These are phyloP conservation scores for Odontarrhena argentea DNA, from an alignment of 345 rosid species.

Conservation along the genomic window DNA sequence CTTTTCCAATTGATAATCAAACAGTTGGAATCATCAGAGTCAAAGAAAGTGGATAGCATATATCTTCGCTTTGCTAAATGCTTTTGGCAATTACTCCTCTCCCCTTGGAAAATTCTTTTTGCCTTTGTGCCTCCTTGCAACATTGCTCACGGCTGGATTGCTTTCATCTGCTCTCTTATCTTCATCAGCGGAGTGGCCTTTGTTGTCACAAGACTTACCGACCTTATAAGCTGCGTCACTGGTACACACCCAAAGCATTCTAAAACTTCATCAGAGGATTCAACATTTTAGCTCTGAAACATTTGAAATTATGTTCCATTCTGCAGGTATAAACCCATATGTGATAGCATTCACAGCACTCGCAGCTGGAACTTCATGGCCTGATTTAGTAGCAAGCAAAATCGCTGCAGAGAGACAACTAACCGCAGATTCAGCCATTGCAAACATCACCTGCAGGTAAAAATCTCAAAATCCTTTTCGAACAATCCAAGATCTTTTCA, in stretches of 20 bases:
- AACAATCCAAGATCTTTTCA: slow-evolving; percentile 2
- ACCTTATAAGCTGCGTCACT: slow-evolving; percentile 89
- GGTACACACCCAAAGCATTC: slow-evolving; percentile 49
- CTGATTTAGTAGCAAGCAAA: slow-evolving; percentile 94
- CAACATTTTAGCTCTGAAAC: slow-evolving; percentile 12
- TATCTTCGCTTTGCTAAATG: slow-evolving; percentile 48
- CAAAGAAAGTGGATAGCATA: slow-evolving; percentile 56
- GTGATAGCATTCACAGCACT: slow-evolving; percentile 93
- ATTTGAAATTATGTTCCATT: not conserved
- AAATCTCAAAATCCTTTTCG: slow-evolving; percentile 8
- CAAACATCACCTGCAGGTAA: slow-evolving; percentile 97
- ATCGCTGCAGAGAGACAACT: slow-evolving; percentile 92
- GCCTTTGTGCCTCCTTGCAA: slow-evolving; percentile 90
- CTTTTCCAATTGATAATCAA: slow-evolving; percentile 28
- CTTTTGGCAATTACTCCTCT: slow-evolving; percentile 64
- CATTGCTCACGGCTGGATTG: slow-evolving; percentile 90
- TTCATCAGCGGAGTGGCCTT: slow-evolving; percentile 88
- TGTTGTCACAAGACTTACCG: slow-evolving; percentile 70
- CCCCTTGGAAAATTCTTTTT: slow-evolving; percentile 80
- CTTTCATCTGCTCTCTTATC: slow-evolving; percentile 76
- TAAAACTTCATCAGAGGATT: slow-evolving; percentile 9
- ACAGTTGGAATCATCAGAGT: slow-evolving; percentile 68
- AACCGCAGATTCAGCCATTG: slow-evolving; percentile 96
- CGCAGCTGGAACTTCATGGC: slow-evolving; percentile 98
- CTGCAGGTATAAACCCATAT: slow-evolving; percentile 82